Evolutionary conservation across 805 yeast genomes (phyloP).

Genomic region (Ogataea corticis): DNA sequence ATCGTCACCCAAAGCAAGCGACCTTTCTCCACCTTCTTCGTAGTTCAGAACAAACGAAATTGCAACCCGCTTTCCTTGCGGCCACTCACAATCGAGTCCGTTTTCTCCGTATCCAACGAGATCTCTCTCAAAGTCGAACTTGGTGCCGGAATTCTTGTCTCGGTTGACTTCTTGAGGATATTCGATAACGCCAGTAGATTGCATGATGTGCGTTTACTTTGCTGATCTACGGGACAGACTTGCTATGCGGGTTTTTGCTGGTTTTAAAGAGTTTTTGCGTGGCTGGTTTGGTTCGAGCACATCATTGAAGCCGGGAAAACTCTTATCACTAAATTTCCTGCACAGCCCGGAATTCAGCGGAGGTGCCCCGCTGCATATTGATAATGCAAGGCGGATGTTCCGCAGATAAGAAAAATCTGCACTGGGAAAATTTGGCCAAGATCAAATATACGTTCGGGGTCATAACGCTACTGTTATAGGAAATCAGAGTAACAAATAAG

Average conservation of each 20-base stretch:
- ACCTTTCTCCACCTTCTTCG: constrained; percentile 32
- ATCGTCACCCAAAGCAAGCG: constrained; percentile 15
- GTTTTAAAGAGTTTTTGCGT: too few relatives aligned
- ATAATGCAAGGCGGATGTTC: constrained; percentile 3
- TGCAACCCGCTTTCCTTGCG: constrained; percentile 26
- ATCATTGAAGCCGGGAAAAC: too few relatives aligned
- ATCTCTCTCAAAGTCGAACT: constrained; percentile 21
- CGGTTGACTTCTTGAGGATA: constrained; percentile 16
- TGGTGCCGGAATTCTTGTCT: constrained; percentile 16
- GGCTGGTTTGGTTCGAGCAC: too few relatives aligned
- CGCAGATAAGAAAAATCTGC: constrained; percentile 1
- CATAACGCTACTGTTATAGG: too few relatives aligned
- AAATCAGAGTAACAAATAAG: too few relatives aligned
- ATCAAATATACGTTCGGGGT: too few relatives aligned
- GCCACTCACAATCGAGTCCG: constrained; percentile 29
- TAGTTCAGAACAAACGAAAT: constrained; percentile 30
- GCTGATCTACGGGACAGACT: too few relatives aligned
- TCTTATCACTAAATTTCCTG: too few relatives aligned
- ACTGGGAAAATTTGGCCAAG: too few relatives aligned
- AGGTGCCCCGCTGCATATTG: too few relatives aligned
- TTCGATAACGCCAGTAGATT: constrained; percentile 12
- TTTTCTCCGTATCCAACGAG: constrained; percentile 31
- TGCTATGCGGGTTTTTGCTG: too few relatives aligned
- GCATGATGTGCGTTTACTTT: constrained; percentile 11
- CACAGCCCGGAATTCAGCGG: too few relatives aligned